Evolutionary conservation across 1,284 basidiomycete genomes (phyloP), one percentile per base, ranked within the genome.

Genomic region (Puccinia triticina): DNA sequence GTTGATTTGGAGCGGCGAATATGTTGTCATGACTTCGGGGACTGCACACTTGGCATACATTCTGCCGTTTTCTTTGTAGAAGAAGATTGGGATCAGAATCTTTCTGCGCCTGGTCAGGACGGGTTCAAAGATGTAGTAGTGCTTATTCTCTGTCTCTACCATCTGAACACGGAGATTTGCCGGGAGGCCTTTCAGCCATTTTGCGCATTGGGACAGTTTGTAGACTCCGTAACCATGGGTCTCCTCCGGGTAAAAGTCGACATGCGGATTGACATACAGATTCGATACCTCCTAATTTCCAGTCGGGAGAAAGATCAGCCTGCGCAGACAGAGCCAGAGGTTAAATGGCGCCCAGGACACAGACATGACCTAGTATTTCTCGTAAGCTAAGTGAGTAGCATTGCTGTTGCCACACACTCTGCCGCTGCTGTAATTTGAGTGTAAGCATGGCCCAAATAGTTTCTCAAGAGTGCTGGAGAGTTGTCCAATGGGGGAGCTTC

Each of bases 81-180:
- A 55, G 18, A 26, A 74, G 0, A 74, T 32, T 3, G 61, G 61
- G 3, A 64, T 37, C 0, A 64, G 4, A 1, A 64, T 11, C 3
- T 34, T 14, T 12, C 26, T 34, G 2, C 5, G 34, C 16, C 8
- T 37, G 18, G 21, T 21, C 0, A 32, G 40, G 0, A 29, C 26
- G 16, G 72, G 72, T 26, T 74, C 72, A 34, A 34, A 74, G 3
- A 74, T 55, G 7, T 74, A 74, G 21, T 26, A 74, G 7, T 73
- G 46, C 16, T 57, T 37, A 0, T 11, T 23, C 23, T 16, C 32
- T 2, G 21, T 21, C n/a, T 12, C 21, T 1, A 37, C 32, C 61
- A 64, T 64, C 61, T 64, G 61, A 1, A 29, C 32, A 12, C 59
- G 5, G 32, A 8, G 2, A 1, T 64, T 32, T 18, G 59, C 32